Evolutionary conservation across 441 rosid genomes (phyloP).

Genomic region (Croton setiger): DNA sequence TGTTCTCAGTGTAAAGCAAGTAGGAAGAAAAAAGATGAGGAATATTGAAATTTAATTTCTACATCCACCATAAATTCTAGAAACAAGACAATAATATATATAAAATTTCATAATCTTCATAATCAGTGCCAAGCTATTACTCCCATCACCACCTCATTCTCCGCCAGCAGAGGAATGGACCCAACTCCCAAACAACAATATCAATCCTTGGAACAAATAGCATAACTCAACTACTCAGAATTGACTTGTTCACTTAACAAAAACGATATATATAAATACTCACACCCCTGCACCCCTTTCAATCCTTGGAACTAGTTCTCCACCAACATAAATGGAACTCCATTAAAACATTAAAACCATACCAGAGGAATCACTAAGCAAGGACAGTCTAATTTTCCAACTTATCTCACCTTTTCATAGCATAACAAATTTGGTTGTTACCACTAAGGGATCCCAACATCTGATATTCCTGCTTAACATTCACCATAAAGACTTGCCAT

Average conservation of each 20-base stretch:
- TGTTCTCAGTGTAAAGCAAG: not conserved
- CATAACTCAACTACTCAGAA: not conserved
- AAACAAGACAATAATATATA: too few species aligned
- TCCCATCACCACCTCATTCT: not conserved
- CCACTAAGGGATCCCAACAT: not conserved
- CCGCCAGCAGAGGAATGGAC: not conserved
- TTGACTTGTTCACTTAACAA: not conserved
- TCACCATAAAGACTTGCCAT: not conserved
- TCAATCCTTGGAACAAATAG: too few species aligned
- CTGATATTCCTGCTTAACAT: not conserved
- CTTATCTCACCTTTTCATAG: not conserved
- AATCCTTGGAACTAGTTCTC: not conserved
- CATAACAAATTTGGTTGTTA: not conserved
- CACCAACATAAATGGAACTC: not conserved
- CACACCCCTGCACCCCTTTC: not conserved
- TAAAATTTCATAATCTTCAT: too few species aligned
- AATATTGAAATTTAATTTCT: constrained; percentile 1
- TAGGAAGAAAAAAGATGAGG: not conserved
- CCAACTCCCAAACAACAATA: too few species aligned
- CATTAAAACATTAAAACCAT: not conserved
- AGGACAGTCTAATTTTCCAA: not conserved
- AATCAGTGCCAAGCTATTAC: not conserved
- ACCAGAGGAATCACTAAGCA: not conserved
- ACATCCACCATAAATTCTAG: not conserved
- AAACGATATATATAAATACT: not conserved